phyloP scores from a whole-genome alignment of 768 basidiomycete species.

The Gyrodon lividus region DNA sequence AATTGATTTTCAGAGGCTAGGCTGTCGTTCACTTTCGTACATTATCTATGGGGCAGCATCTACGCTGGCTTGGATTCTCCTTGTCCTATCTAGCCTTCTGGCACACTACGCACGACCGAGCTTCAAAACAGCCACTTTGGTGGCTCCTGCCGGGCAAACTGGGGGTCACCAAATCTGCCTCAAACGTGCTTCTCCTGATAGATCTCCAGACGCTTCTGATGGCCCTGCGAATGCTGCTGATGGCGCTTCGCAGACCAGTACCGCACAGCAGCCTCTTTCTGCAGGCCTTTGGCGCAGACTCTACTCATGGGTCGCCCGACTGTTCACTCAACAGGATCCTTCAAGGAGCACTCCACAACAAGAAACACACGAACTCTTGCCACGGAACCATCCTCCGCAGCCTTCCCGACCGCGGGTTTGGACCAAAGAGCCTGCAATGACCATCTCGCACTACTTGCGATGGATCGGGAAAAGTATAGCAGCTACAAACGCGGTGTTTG shows the following conservation, averaged over 20 bases:
- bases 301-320: not conserved
- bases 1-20: conserved; percentile 21
- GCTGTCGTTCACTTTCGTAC: conserved; percentile 35
- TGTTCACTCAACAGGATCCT: not conserved
- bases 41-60: conserved; percentile 29
- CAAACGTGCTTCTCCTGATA: not conserved
- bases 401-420: no score
- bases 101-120: conserved; percentile 19
- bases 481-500: conserved; percentile 24
- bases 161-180: not conserved
- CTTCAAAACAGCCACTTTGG: not conserved
- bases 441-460: conserved; percentile 19
- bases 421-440: not conserved
- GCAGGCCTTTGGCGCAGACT: not conserved
- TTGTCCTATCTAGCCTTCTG: conserved; percentile 29
- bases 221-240: not conserved
- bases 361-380: not conserved
- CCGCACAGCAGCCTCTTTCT: not conserved
- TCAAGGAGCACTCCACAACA: not conserved
- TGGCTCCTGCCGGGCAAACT: not conserved
- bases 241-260: not conserved
- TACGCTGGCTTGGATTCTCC: conserved; percentile 30
- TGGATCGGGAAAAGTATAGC: conserved; percentile 30
- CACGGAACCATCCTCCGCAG: no score
- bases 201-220: not conserved